These are phyloP conservation scores for Crithidia expoeki DNA, from an alignment of 208 protist genomes.

Conservation along the genomic window DNA sequence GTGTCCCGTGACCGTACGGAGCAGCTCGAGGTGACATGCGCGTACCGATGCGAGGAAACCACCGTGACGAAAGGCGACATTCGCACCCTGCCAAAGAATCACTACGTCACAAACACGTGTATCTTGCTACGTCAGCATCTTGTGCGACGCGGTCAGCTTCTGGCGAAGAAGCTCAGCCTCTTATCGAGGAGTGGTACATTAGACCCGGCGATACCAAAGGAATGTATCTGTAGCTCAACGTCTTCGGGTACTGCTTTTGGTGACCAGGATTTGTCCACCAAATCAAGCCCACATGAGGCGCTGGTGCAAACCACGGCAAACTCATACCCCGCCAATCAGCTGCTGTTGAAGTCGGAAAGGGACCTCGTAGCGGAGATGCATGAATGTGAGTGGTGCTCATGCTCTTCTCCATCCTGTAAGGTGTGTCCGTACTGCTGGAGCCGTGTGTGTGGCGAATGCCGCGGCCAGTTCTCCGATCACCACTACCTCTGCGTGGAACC, in stretches of 20 bases:
- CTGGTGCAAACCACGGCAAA: neutral
- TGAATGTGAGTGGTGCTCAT: slow-evolving; percentile 60
- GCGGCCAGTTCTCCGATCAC: slow-evolving; percentile 51
- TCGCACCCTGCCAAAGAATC: slow-evolving; percentile 49
- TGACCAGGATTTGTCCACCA: too few species aligned
- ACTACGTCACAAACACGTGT: slow-evolving; percentile 42
- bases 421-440: slow-evolving; percentile 52
- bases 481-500: slow-evolving; percentile 41
- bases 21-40: slow-evolving; percentile 41
- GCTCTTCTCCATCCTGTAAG: slow-evolving; percentile 25
- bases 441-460: slow-evolving; percentile 43
- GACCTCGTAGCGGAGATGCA: slow-evolving; percentile 24
- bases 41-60: slow-evolving; percentile 44
- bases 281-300: too few species aligned
- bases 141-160: slow-evolving; percentile 13
- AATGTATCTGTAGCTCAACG: too few species aligned
- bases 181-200: neutral
- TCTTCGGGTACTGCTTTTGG: too few species aligned
- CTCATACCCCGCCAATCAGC: neutral
- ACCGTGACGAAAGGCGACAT: slow-evolving; percentile 50
- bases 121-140: slow-evolving; percentile 26
- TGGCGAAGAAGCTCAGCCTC: slow-evolving; percentile 13
- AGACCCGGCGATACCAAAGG: neutral
- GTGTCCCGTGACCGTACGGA: slow-evolving; percentile 37
- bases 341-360: slow-evolving; percentile 14